Base-by-base conservation (phyloP, 164 flowering plant genomes). In the Nymphaea thermarum region DNA sequence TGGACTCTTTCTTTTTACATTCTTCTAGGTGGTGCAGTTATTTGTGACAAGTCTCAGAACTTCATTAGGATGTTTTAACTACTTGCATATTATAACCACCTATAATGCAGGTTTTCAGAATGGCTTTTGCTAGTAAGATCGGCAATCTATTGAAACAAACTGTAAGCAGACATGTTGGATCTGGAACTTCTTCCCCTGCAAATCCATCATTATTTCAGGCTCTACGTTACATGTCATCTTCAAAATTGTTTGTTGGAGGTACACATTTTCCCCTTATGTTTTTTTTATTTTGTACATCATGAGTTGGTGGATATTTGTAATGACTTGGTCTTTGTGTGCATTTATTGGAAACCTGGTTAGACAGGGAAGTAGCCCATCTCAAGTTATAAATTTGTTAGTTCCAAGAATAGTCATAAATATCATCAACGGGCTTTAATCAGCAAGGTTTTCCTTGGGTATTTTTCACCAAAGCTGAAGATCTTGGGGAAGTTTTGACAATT, bases 211-310 rank as follows among this genome's bases (percentile, higher is more conserved):
- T 82, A 18, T 75, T 62, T 67, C 87, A 82, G 66, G 80, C 83
- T 36, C 72, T 79, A 67, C 75, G 87, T 73, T 73, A 75, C 82
- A 80, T 82, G 83, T 80, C 85, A 25, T 76, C 82, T 65, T 76
- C 85, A 59, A 82, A 84, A 69, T 67, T 84, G 61, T 84, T 84
- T 64, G 62, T 84, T 71, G 87, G 87, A 76, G 87, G 87, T 84
- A 36, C 47, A 17, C 41, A 6, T 62, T 62, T 17, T 61, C 16
- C 17, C 16, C 2, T 61, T 17, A n/a, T n/a, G n/a, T n/a, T 6
- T 41, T 62, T 62, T 10, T 3, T 17, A 0, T 4, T 62, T 7
- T 1, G 57, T 25, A 25, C 36, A 25, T 25, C 36, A 25, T 0
- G 0, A 25, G 36, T 25, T 25, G 36, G 36, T 25, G 36, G 36